phyloP scores from a whole-genome alignment of 192 early-diverging fungal genomes.

The Podila clonocystis region DNA sequence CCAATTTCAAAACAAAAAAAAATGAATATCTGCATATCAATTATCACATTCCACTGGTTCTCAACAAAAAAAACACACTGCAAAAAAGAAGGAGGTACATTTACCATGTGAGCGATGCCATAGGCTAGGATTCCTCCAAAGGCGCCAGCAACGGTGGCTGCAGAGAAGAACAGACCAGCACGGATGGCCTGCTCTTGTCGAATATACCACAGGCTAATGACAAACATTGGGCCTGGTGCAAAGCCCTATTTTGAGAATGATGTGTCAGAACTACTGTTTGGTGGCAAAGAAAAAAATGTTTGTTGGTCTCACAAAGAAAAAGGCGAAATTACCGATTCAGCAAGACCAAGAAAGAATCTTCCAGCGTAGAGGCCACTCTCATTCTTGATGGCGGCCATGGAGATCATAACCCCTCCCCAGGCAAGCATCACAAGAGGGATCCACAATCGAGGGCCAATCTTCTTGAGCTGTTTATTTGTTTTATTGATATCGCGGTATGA shows the following conservation, averaged over 20 bases:
- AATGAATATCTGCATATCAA: no score
- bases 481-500: not conserved
- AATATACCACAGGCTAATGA: conserved; percentile 59
- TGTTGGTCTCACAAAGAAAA: not conserved
- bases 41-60: no score
- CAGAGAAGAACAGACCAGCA: conserved; percentile 56
- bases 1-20: no score
- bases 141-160: conserved; percentile 55
- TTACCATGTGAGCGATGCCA: conserved; percentile 47
- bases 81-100: no score
- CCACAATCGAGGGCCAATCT: not conserved
- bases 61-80: no score
- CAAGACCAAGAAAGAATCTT: conserved; percentile 63
- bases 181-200: conserved; percentile 59
- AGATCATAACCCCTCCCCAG: conserved; percentile 4
- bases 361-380: conserved; percentile 40
- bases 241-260: not conserved
- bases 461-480: conserved; percentile 6
- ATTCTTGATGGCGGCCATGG: conserved; percentile 10
- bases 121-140: conserved; percentile 70
- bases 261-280: no score
- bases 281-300: no score
- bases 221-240: conserved; percentile 3
- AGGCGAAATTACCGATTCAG: conserved; percentile 46
- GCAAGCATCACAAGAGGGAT: conserved; percentile 6